These are phyloP conservation scores for Solanum gandarillasii DNA, from an alignment of 257 asterid species.

Conservation along the genomic window DNA sequence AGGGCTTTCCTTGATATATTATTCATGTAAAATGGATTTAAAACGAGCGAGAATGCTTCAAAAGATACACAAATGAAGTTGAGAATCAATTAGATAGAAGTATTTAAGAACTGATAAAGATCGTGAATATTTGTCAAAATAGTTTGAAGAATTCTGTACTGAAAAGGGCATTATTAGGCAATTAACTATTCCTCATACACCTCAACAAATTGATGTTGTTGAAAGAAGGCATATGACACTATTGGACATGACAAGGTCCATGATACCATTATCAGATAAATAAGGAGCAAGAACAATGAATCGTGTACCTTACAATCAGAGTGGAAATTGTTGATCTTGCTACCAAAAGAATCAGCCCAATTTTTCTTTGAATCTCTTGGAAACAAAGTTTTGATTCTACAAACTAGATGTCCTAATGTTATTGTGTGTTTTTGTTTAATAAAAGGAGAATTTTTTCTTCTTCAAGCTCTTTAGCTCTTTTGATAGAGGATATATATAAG, in stretches of 20 bases:
- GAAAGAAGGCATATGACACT: not conserved
- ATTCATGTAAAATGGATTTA: not conserved
- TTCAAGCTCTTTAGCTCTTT: not conserved
- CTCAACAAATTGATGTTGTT: not conserved
- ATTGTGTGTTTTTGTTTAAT: not conserved
- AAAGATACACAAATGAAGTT: not conserved
- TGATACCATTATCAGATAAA: not conserved
- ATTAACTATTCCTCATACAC: not conserved
- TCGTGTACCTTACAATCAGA: not conserved
- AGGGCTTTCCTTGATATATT: not conserved
- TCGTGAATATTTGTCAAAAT: not conserved
- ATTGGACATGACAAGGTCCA: not conserved
- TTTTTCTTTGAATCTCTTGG: not conserved
- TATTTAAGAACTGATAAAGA: not conserved
- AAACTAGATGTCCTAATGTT: not conserved
- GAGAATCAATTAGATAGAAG: not conserved
- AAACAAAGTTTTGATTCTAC: not conserved
- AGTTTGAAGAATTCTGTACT: not conserved
- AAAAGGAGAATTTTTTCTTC: not conserved
- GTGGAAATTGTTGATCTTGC: not conserved
- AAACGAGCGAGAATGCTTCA: not conserved
- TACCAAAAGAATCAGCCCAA: not conserved
- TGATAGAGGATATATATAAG: not conserved
- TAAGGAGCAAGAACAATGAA: not conserved
- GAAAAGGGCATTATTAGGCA: not conserved